Evolutionary conservation across 2,329 filamentous ascomycete genomes (phyloP), one percentile per base, ranked within the genome.

Genomic region (Coleophoma cylindrospora): DNA sequence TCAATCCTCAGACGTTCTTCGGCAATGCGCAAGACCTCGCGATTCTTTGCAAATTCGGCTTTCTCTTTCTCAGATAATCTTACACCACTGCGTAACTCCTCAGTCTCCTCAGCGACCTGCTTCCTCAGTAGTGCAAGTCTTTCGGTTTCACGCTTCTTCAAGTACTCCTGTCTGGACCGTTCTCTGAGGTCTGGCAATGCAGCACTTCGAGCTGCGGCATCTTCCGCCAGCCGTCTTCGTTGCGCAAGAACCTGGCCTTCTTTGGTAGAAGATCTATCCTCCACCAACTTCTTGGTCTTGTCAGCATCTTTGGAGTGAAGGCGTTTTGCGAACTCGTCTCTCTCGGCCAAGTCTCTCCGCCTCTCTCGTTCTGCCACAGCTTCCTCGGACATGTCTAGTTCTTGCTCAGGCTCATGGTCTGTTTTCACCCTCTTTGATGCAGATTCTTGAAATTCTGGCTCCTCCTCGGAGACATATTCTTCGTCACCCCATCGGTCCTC

Each of bases 141-240:
- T 67, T 97, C 90, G 0, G 86, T 76, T 66, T 96, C 91, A 55
- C 94, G 81, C 74, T 99, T 97, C 68, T 91, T 90, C 32, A 99
- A 76, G 64, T 99, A 99, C 57, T 94, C 86, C 64, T 96, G 91
- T 53, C 94, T 82, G 3, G 91, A 95, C 33, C 90, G 81, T 62
- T 94, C 76, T 40, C 94, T 80, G 15, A 96, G 70, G 54, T 95
- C 91, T 3, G 85, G 83, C 65, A 96, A 77, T n/a, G 87, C 87
- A 9, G 84, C 83, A 54, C 76, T 77, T 50, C 86, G 77, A 7
- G 86, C 81, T 36, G 79, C 77, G 4, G 84, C 76, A 64, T 91
- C 84, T 53, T 87, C 83, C 11, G 82, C 84, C 51, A 88, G 67
- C 1, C 78, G 75, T 53, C 84, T 74, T 45, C 85, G 74, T 54